Evolutionary conservation across 2,329 filamentous ascomycete species (phyloP), one percentile per base, ranked within the genome.

Genomic region (Lasiodiplodia gonubiensis): DNA sequence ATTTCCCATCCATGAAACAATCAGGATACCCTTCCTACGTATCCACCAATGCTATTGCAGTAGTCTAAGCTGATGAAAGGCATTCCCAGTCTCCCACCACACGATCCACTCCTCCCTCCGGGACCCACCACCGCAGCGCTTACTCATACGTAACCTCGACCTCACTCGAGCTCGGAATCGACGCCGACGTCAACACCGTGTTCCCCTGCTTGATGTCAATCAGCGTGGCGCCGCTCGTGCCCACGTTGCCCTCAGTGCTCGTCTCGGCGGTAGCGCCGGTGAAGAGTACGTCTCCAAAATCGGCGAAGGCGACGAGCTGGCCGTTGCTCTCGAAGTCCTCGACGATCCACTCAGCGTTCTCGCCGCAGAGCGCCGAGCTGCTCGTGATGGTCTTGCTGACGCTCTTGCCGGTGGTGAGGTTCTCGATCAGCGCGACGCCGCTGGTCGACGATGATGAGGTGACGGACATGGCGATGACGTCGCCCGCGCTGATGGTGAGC

Each of bases 321-420:
- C 59, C 67, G 54, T 48, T 49, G 48, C 51, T 37, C 49, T 67
- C 53, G 37, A 61, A 70, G 52, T 70, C 69, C 67, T 70, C 69
- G 42, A 70, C 67, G 54, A 70, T 70, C 69, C 69, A 70, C 65
- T 70, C 69, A 46, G 67, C 69, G 53, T 69, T 70, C 64, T 67
- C 64, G 51, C 69, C 69, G 42, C 54, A 65, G 5, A 70, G 65
- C 1, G 64, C 59, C 11, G 51, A 59, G 55, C 48, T 35, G 7
- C 48, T 35, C 1, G 72, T 78, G 74, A 89, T 84, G 3, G 78
- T 81, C 76, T 89, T 83, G 21, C 80, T 81, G 39, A 85, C 86
- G 4, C 72, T 81, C 73, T 86, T 74, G 59, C 86, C 86, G 2
- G 81, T 87, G 12, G 79, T 82, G 69, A 81, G 71, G 75, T 89